Base-by-base conservation (phyloP, 176 grass and related monocot genomes). In the Sorghum bicolor region DNA sequence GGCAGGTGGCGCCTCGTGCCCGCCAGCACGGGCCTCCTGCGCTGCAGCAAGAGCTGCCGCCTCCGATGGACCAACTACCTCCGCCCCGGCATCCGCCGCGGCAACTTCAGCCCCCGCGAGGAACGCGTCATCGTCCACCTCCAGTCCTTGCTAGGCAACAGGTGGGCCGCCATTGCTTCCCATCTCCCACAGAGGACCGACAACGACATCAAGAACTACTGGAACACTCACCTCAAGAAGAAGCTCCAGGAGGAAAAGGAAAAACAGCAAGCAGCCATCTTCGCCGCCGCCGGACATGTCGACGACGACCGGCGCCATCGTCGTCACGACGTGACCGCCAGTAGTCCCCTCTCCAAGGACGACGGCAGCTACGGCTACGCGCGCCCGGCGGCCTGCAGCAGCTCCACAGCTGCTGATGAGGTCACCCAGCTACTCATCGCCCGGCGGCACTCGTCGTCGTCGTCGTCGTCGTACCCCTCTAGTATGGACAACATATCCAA, bases 161-260 rank as follows among this genome's bases (percentile, higher is more conserved):
- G 90, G 90, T 92, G 94, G 94, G 91, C 94, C 0, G 94, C 89
- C 19, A 97, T 97, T 53, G 91, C 94, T 22, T 91, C 89, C 0
- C 93, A 97, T 79, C 94, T 97, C 31, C 91, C 94, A 0, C 87
- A 89, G 44, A 87, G 94, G 44, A 97, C 94, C 41, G 94, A 97
- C 76, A 97, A 97, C 71, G 94, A 93, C 77, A 97, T 97, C 85
- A 97, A 97, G 89, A 97, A 97, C 81, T 97, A 91, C 91, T 97
- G 94, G 94, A 97, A 97, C 86, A 97, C 94, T 20, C 91, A 91
- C 74, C 89, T 93, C 78, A 97, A 97, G 89, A 97, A 97, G 82
- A 93, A 93, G 87, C 86, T 91, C 7, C 20, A 57, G 52, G 20
- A 8, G 7, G 19, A 57, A 3, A 22, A 57, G 2, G 45, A 10